Evolutionary conservation across 2,329 filamentous ascomycete genomes (phyloP), one percentile per base, ranked within the genome.

Genomic region (Ascochyta lentis): DNA sequence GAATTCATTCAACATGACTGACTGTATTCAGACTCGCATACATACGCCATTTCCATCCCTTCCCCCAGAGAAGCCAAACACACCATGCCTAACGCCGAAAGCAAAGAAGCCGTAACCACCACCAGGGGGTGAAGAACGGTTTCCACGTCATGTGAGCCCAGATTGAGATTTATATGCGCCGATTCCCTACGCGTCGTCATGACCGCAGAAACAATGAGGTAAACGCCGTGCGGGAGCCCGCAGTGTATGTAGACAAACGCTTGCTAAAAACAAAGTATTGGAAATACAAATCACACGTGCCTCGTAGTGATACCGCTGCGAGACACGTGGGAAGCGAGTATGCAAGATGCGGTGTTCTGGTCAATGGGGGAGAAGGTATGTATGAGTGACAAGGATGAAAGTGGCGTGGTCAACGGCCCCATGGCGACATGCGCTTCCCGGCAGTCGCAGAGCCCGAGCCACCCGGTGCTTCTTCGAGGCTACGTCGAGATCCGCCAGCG

Each of bases 381-480:
- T 15, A 24, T 7, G 43, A 8, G 37, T 6, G 15, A 7, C 23
- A 23, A 42, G 9, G 12, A 10, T 10, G 19, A 5, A 12, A 13
- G 16, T 39, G 6, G 31, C 13, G 27, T 31, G 10, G 23, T 42
- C 19, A 50, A 3, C 67, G 64, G 16, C 63, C 43, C 66, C 66
- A 70, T 5, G 65, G 62, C 9, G 70, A 69, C 42, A 64, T 66
- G 49, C 71, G 65, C 29, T 66, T 69, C 4, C 66, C 65, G 26
- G 61, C 66, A 27, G 61, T 68, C 4, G 68, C 68, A 6, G 65
- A 63, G 23, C 66, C 66, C 2, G 67, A 60, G 8, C 68, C 65
- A 3, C 72, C 71, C 54, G 72, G 59, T 26, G 66, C 66, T 58
- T 76, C 74, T 50, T 77, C 74, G 8, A 77, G 60, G 48, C 74